Evolutionary conservation across 257 asterid species (phyloP), one percentile per base, ranked within the genome.

Genomic region (Petunia secreta): DNA sequence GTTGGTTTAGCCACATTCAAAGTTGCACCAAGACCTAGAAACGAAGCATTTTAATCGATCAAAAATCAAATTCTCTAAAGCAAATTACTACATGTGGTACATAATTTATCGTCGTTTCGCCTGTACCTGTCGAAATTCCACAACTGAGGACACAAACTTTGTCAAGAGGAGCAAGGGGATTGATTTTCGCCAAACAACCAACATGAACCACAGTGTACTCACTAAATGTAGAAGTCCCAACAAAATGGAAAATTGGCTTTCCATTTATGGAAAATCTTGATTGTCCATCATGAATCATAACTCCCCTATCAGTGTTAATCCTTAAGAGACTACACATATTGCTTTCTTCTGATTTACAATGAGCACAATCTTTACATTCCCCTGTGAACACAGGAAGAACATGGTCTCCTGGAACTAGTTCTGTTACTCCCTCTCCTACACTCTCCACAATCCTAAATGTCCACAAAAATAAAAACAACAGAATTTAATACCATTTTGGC

Each of bases 321-420:
- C 98, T 91, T 0, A 92, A 91, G 25, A 94, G 98, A 64, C 77
- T 87, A 50, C 98, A 93, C 98, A 93, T 87, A 4, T 93, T 92
- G 86, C 96, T 93, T 75, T 93, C 98, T 25, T 83, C 79, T 0
- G 92, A 89, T 81, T 90, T 92, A 43, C 98, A 93, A 74, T 93
- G 96, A 57, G 88, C 90, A 79, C 97, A 91, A 1, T 92, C 93
- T 79, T 84, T 71, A 71, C 98, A 92, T 88, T 92, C 98, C n/a
- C 98, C 98, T 0, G 97, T 94, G 85, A 94, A 94, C 0, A 94
- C 89, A 0, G 97, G 98, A 25, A 94, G 93, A 2, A 92, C 98
- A 9, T 92, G 98, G 58, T 92, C 98, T 36, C 98, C 97, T 0
- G 89, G 88, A 3, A 65, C 83, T 38, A 94, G 82, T 3, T 89